Percentiles rank a stretch among this genome's conserved stretches.
phyloP scores from a whole-genome alignment of 495 filamentous ascomycete species.

The Tuber indicum region DNA sequence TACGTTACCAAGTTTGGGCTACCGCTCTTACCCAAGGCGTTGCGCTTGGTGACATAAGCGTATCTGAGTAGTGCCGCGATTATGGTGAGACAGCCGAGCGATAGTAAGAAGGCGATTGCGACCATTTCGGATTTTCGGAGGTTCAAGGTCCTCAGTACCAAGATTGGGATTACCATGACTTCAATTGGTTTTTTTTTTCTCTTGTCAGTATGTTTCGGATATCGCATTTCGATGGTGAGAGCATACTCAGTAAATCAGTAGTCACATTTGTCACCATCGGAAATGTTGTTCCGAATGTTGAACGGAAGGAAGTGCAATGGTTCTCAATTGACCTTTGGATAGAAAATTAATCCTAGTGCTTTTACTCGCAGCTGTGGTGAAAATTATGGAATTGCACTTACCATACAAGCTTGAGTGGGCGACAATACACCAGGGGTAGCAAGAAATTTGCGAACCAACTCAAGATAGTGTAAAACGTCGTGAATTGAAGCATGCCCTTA shows the following conservation, averaged over 20 bases:
- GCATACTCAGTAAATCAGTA: constrained; percentile 30
- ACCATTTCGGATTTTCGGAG: constrained; percentile 28
- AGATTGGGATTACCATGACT: constrained; percentile 31
- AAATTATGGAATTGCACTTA: background rate
- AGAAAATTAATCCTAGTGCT: background rate
- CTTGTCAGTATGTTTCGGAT: background rate
- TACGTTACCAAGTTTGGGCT: constrained; percentile 25
- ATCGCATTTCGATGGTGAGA: background rate
- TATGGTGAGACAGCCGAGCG: constrained; percentile 27
- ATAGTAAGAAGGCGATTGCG: constrained; percentile 22
- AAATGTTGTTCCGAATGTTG: constrained; percentile 21
- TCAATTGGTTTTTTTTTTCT: background rate
- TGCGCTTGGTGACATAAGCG: constrained; percentile 28
- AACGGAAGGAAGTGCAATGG: constrained; percentile 28
- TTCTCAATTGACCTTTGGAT: constrained; percentile 21
- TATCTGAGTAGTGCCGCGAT: constrained; percentile 17
- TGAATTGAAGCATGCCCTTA: constrained; percentile 14
- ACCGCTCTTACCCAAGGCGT: constrained; percentile 20
- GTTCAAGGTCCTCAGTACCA: constrained; percentile 16
- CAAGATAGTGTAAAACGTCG: constrained; percentile 16
- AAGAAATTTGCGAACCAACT: constrained; percentile 24
- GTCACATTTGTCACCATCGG: constrained; percentile 33
- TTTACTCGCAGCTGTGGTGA: background rate
- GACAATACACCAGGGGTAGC: constrained; percentile 26
- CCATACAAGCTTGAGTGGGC: constrained; percentile 24